Evolutionary conservation across 2,329 filamentous ascomycete species (phyloP).

Genomic region (Mariannaea sp.): DNA sequence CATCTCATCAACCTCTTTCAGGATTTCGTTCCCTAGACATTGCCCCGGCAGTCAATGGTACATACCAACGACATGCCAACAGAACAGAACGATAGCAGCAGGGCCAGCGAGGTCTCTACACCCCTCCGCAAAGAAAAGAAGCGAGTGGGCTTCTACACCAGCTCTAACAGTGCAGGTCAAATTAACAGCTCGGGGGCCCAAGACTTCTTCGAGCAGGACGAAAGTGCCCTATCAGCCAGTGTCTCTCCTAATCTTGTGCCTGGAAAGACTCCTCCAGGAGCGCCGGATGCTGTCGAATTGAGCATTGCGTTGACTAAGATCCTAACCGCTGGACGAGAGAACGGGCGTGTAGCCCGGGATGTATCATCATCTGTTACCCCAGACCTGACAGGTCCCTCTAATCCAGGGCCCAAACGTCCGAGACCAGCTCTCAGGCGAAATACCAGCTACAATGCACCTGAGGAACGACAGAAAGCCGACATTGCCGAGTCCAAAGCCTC

Average conservation of each 20-base stretch:
- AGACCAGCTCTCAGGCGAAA: constrained; percentile 49
- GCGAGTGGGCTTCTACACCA: constrained; percentile 46
- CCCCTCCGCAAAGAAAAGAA: constrained; percentile 47
- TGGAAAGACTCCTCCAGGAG: constrained; percentile 38
- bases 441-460: constrained; percentile 49
- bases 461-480: constrained; percentile 48
- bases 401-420: constrained; percentile 33
- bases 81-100: constrained; percentile 37
- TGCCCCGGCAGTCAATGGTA: constrained; percentile 5
- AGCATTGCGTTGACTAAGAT: constrained; percentile 47
- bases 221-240: constrained; percentile 35
- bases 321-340: constrained; percentile 41
- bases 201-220: constrained; percentile 21
- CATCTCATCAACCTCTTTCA: constrained; percentile 11
- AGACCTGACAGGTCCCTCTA: constrained; percentile 18
- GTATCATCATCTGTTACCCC: constrained; percentile 23
- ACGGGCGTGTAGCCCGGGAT: constrained; percentile 27
- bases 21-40: background rate
- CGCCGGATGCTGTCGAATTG: constrained; percentile 47
- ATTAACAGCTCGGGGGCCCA: constrained; percentile 11
- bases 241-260: constrained; percentile 35
- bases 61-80: constrained; percentile 28
- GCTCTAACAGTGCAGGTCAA: constrained; percentile 33
- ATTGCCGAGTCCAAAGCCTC: constrained; percentile 45
- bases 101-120: constrained; percentile 38